Percentiles rank a stretch among this genome's conserved stretches.
Evolutionary conservation across 2,329 filamentous ascomycete species (phyloP).

Genomic region (Leptosphaerulina australis): DNA sequence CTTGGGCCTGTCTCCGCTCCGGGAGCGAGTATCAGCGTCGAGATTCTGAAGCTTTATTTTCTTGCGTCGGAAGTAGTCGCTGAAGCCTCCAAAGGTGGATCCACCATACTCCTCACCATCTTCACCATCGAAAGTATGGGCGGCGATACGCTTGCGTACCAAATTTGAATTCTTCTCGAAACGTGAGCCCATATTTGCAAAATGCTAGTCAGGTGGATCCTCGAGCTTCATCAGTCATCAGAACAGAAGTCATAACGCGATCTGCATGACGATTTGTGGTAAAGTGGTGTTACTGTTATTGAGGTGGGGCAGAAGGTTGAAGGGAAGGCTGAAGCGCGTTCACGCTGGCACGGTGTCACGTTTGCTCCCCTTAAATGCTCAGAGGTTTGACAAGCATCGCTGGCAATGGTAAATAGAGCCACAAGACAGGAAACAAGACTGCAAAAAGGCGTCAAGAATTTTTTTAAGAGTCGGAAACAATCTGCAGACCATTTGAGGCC

Average conservation of each 20-base stretch:
- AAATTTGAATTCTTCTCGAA: slow-evolving; percentile 64
- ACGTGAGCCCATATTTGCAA: slow-evolving; percentile 63
- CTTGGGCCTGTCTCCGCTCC: slow-evolving; percentile 71
- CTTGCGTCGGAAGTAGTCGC: slow-evolving; percentile 92
- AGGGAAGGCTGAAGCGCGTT: neutral
- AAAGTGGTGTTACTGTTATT: slow-evolving; percentile 6
- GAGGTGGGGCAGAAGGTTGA: slow-evolving; percentile 9
- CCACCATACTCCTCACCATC: slow-evolving; percentile 88
- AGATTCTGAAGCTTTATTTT: slow-evolving; percentile 97
- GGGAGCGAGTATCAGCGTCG: slow-evolving; percentile 78
- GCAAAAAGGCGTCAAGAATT: no score
- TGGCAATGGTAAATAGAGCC: no score
- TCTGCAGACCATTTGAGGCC: no score
- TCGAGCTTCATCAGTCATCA: slow-evolving; percentile 31
- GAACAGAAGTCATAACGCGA: slow-evolving; percentile 32
- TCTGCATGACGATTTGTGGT: slow-evolving; percentile 20
- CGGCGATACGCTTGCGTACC: slow-evolving; percentile 68
- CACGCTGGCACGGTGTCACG: slow-evolving; percentile 12
- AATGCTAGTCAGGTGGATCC: slow-evolving; percentile 20
- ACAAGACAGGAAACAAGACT: no score
- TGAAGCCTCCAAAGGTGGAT: slow-evolving; percentile 86
- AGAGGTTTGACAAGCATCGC: no score
- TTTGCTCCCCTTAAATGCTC: neutral
- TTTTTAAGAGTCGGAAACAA: no score
- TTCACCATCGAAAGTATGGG: slow-evolving; percentile 78